Conservation (phyloP, 495 filamentous ascomycete species). For the Tricharina praecox region DNA sequence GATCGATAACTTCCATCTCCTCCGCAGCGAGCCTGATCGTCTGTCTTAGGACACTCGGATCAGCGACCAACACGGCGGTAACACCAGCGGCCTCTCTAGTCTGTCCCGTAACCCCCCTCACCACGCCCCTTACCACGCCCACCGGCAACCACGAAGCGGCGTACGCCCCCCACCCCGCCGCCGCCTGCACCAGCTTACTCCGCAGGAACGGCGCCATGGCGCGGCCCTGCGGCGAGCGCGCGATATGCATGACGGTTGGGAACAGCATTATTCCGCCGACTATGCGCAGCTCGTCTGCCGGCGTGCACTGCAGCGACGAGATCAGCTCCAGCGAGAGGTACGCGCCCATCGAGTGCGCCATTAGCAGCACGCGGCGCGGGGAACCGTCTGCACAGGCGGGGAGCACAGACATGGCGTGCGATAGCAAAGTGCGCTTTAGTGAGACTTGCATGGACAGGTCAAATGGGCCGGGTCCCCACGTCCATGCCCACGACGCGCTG, state of each 20-base stretch:
- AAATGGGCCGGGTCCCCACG: background rate
- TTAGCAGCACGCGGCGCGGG: constrained; percentile 49
- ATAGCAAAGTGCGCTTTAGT: background rate
- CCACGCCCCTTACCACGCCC: constrained; percentile 29
- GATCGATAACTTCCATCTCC: constrained; percentile 59
- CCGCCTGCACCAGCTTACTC: background rate
- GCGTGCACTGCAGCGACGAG: constrained; percentile 8
- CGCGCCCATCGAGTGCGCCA: constrained; percentile 68
- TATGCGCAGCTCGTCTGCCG: constrained; percentile 27
- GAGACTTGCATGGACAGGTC: background rate
- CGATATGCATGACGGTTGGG: constrained; percentile 61
- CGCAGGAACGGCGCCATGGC: constrained; percentile 33
- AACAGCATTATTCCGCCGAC: constrained; percentile 52
- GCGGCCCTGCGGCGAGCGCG: constrained; percentile 43
- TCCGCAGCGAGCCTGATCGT: constrained; percentile 54
- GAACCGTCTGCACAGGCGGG: too few relatives aligned
- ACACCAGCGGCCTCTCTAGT: constrained; percentile 39
- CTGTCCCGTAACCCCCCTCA: constrained; percentile 37
- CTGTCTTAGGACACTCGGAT: constrained; percentile 48
- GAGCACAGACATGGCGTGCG: background rate
- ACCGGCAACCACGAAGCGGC: constrained; percentile 30
- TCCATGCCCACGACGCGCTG: background rate
- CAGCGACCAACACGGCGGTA: constrained; percentile 47
- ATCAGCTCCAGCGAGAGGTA: constrained; percentile 65
- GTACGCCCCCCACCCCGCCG: constrained; percentile 18